A percentile compares a stretch with the other conserved stretches of the same genome.
phyloP scores from a whole-genome alignment of 306 rosid species.

The Corylus avellana region DNA sequence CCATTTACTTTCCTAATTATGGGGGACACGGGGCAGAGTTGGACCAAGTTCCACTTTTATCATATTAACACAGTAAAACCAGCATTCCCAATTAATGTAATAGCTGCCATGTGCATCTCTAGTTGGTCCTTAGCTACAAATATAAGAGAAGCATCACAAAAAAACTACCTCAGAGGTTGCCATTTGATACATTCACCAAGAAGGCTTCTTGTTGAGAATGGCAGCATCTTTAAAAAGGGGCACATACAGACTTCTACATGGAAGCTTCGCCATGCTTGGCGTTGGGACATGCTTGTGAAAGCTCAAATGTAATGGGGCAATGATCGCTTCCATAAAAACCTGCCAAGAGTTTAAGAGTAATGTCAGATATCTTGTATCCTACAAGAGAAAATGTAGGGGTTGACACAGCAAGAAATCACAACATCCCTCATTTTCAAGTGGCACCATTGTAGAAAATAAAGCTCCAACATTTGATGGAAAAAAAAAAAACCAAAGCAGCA shows the following conservation, averaged over 20 bases:
- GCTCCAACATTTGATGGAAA: not conserved
- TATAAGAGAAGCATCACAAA: not conserved
- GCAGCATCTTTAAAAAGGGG: not conserved
- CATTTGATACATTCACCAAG: not conserved
- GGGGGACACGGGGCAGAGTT: not conserved
- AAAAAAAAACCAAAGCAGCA: conserved; percentile 1
- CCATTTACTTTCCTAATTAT: not conserved
- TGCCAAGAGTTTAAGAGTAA: conserved; percentile 39
- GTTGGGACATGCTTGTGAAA: conserved; percentile 48
- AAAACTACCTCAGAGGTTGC: not conserved
- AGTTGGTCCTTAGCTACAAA: not conserved
- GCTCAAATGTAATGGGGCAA: conserved; percentile 85
- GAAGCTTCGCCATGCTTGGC: conserved; percentile 38
- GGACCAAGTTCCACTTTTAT: not conserved
- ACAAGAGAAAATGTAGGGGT: not conserved
- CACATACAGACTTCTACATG: conserved; percentile 17
- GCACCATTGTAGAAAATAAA: not conserved
- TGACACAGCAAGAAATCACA: not conserved
- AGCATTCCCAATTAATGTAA: not conserved
- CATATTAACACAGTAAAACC: not conserved
- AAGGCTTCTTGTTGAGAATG: not conserved
- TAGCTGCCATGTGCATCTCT: not conserved
- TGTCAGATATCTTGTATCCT: not conserved
- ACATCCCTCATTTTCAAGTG: not conserved
- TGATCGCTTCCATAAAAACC: conserved; percentile 97